Conservation (phyloP, 2,329 filamentous ascomycete species). For the Metarhizium robertsii region DNA sequence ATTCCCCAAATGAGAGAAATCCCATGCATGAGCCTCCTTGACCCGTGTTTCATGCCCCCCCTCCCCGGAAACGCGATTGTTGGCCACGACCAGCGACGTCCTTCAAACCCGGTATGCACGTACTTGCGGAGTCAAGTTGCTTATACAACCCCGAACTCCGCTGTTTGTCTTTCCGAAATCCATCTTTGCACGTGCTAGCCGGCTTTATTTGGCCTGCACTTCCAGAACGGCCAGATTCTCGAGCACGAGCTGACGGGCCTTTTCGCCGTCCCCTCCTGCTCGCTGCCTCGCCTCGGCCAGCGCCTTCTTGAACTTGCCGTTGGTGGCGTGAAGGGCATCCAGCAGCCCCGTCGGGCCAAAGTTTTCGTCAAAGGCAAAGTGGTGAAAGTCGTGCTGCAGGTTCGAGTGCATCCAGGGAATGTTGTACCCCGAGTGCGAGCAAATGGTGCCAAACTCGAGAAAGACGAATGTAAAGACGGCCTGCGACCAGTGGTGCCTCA, state of each 20-base stretch:
- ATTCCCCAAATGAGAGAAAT: too few relatives aligned
- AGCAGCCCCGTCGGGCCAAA: constrained; percentile 10
- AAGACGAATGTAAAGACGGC: constrained; percentile 9
- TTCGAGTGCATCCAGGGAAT: constrained; percentile 8
- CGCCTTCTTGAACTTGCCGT: constrained; percentile 7
- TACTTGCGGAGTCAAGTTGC: too few relatives aligned
- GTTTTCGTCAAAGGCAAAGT: constrained; percentile 13
- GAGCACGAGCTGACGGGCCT: constrained; percentile 8
- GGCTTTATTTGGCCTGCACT: background rate
- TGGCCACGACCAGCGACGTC: too few relatives aligned
- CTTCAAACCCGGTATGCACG: too few relatives aligned
- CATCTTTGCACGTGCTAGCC: background rate
- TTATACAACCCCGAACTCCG: too few relatives aligned
- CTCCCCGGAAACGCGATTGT: too few relatives aligned
- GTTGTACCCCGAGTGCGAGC: constrained; percentile 9
- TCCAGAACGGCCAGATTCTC: constrained; percentile 7
- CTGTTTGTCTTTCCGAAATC: too few relatives aligned
- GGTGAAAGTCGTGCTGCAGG: constrained; percentile 12
- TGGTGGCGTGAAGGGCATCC: constrained; percentile 7
- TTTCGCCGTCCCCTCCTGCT: constrained; percentile 9
- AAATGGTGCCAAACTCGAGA: constrained; percentile 11
- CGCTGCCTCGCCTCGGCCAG: constrained; percentile 6
- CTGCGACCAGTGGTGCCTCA: constrained; percentile 11
- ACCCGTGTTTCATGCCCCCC: too few relatives aligned
- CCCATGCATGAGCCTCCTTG: too few relatives aligned